Conservation (phyloP, 805 yeast species). For the Wickerhamiella occidentalis region DNA sequence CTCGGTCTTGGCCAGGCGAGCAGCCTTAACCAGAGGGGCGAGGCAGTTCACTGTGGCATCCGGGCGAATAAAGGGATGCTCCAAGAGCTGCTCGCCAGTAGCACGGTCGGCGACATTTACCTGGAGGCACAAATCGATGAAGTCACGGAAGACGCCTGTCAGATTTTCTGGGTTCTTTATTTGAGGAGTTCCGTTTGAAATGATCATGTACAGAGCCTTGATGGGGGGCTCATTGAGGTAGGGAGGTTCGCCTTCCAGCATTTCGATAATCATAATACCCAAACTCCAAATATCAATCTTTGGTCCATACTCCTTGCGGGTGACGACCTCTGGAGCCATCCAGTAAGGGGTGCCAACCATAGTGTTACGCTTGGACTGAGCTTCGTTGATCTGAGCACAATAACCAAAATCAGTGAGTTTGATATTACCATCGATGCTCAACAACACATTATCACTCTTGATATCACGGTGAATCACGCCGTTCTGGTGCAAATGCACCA, state of each 20-base stretch:
- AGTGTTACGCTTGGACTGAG: conserved; percentile 79
- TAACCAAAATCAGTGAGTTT: conserved; percentile 93
- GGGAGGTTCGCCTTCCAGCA: conserved; percentile 99
- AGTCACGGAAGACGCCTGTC: conserved; percentile 50
- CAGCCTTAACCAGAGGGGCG: conserved; percentile 28
- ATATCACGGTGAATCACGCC: conserved; percentile 81
- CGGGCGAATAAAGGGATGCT: conserved; percentile 41
- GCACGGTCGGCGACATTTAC: conserved; percentile 77
- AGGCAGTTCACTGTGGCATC: conserved; percentile 26
- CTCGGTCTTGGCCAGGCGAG: conserved; percentile 22
- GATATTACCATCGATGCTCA: conserved; percentile 75
- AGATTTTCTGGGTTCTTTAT: conserved; percentile 78
- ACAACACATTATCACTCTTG: conserved; percentile 82
- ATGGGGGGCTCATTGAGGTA: conserved; percentile 92
- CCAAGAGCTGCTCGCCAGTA: conserved; percentile 58
- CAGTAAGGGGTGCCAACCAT: conserved; percentile 99
- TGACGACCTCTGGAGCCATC: conserved; percentile 99
- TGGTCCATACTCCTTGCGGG: conserved; percentile 89
- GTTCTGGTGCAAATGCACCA: conserved; percentile 75
- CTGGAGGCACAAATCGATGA: conserved; percentile 65
- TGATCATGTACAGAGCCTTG: conserved; percentile 84
- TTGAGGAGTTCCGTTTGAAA: conserved; percentile 92
- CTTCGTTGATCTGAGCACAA: conserved; percentile 84
- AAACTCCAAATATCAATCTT: conserved; percentile 96
- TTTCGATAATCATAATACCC: conserved; percentile 96